These are phyloP conservation scores for Fistulifera pelliculosa DNA, from an alignment of 108 stramenopile genomes.

Conservation along the genomic window DNA sequence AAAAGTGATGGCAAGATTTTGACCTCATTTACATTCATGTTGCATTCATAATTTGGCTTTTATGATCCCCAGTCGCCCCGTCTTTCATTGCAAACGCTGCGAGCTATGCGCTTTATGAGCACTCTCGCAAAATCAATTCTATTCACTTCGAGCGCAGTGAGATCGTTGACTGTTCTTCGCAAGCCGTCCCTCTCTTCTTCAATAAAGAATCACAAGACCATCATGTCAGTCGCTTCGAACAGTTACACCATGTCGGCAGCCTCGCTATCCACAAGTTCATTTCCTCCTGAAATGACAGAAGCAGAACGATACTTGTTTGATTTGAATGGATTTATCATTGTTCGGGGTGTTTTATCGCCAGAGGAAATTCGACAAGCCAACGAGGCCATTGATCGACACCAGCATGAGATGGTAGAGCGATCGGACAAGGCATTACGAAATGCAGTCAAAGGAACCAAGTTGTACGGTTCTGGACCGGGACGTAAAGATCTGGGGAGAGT, in stretches of 20 bases:
- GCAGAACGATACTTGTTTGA: slow-evolving; percentile 88
- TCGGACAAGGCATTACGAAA: slow-evolving; percentile 58
- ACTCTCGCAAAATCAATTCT: too few species aligned
- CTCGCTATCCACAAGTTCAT: background rate
- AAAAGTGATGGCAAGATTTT: too few species aligned
- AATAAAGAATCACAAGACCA: background rate
- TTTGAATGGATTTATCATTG: slow-evolving; percentile 81
- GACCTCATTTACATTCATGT: too few species aligned
- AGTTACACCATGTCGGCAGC: background rate
- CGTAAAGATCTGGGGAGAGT: slow-evolving; percentile 82
- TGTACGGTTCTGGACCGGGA: slow-evolving; percentile 68
- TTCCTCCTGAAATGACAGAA: slow-evolving; percentile 61
- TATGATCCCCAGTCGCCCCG: too few species aligned
- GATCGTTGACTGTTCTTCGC: too few species aligned
- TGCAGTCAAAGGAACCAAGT: slow-evolving; percentile 49
- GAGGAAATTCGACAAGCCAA: slow-evolving; percentile 72
- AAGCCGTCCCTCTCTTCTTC: too few species aligned
- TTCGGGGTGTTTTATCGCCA: slow-evolving; percentile 67
- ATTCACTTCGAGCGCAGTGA: too few species aligned
- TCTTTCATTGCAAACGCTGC: too few species aligned
- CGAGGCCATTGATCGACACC: slow-evolving; percentile 66
- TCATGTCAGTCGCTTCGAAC: background rate
- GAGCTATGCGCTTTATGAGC: too few species aligned
- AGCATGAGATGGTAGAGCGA: slow-evolving; percentile 55
- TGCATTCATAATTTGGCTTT: too few species aligned